Conservation (phyloP, 176 grass and related monocot species). For the Avena insularis region DNA sequence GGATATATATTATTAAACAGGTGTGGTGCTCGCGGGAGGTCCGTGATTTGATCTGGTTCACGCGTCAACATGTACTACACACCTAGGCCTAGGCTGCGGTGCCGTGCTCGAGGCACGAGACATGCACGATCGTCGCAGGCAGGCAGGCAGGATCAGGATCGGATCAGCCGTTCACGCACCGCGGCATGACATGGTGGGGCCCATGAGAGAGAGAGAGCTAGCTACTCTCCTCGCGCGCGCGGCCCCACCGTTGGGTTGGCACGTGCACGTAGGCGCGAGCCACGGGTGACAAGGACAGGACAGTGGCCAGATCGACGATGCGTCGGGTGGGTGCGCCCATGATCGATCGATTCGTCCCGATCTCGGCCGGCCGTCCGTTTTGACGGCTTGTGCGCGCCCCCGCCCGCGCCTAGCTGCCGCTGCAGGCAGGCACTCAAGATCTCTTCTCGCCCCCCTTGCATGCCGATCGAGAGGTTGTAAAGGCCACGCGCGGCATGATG, state of each 20-base stretch:
- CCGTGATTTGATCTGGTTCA: conserved; percentile 38
- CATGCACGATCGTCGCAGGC: neutral
- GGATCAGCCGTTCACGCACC: neutral
- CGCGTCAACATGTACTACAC: neutral
- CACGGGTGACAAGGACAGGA: neutral
- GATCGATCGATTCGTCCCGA: neutral
- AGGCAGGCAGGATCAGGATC: neutral
- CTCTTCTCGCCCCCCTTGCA: too few species aligned
- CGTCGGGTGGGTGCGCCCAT: neutral
- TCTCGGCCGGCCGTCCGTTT: neutral
- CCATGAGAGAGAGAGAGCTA: neutral
- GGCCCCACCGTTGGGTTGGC: conserved; percentile 25
- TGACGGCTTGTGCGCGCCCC: neutral
- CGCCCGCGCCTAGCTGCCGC: neutral
- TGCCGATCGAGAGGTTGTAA: neutral
- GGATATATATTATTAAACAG: neutral
- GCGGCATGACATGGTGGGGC: neutral
- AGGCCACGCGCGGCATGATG: neutral
- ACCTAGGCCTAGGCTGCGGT: neutral
- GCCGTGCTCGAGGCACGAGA: conserved; percentile 11
- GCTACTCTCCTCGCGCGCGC: neutral
- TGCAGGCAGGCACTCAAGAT: too few species aligned
- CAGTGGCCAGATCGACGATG: neutral
- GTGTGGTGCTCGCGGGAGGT: neutral
- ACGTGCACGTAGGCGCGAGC: conserved; percentile 40